Evolutionary conservation across 2,329 filamentous ascomycete species (phyloP), one percentile per base, ranked within the genome.

Genomic region (Fusarium robinianum): DNA sequence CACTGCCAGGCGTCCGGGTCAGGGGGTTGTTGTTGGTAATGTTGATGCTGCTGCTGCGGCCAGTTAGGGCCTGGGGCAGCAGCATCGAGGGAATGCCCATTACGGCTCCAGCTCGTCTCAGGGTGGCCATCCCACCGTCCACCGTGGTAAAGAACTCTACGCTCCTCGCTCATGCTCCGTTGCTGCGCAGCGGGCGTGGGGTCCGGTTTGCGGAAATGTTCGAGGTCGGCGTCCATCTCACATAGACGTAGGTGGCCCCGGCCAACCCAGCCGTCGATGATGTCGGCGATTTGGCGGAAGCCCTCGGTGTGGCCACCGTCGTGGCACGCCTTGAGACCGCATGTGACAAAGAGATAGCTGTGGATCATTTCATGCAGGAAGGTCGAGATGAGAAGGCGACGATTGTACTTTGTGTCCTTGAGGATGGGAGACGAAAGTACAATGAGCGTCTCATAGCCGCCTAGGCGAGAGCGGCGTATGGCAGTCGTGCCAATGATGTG

Each of bases 361-460:
- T 85, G 82, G 33, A 85, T 81, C 55, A 85, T 75, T 65, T 86
- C 83, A 59, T 85, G 83, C 32, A 86, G 59, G 51, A 86, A 84
- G 0, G 82, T 83, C 6, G 79, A 80, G 34, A 85, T 82, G 41
- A 85, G 72, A 11, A 85, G 70, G 6, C 80, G 72, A 5, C 81
- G 69, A 60, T 81, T 82, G 63, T 81, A 85, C 34, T 69, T 72
- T 10, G 65, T 71, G 51, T 78, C 72, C 25, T 69, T 70, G n/a
- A 85, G 71, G 10, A 85, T 81, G 1, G 79, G 76, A 2, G 73
- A 72, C 4, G 81, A 84, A 9, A 85, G 67, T 5, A 83, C 75
- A 35, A 86, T 82, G 17, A 83, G 69, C 2, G 81, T 84, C 63
- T 85, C 82, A 57, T 77, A 83, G 8, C 80, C 81, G 16, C 74